These are phyloP conservation scores for Ceratocystis destructans DNA, from an alignment of 2,329 filamentous ascomycete genomes.

Conservation along the genomic window DNA sequence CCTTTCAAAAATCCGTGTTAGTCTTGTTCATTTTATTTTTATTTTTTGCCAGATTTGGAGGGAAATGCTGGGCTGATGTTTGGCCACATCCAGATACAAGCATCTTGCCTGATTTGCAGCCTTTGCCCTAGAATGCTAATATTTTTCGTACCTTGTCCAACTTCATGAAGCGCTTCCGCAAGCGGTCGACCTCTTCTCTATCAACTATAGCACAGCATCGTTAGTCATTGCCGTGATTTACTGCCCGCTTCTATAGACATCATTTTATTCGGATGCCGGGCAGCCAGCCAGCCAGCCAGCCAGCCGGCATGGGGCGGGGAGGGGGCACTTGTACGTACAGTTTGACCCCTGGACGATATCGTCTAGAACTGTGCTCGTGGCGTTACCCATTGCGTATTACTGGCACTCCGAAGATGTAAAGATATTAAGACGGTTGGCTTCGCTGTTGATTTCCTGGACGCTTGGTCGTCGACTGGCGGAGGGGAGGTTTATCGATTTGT, in stretches of 20 bases:
- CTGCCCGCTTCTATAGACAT: constrained; percentile 39
- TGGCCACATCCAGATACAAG: neutral
- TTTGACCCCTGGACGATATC: constrained; percentile 94
- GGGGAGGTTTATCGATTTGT: neutral
- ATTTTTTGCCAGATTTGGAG: too few relatives aligned
- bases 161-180: constrained; percentile 98
- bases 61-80: too few relatives aligned
- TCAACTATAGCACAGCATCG: constrained; percentile 49
- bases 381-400: constrained; percentile 46
- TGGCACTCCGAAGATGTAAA: neutral
- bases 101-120: neutral
- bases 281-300: too few relatives aligned
- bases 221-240: constrained; percentile 64
- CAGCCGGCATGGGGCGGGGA: neutral
- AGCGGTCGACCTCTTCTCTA: constrained; percentile 87
- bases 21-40: neutral
- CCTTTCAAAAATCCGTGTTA: constrained; percentile 40
- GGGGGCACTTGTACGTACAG: constrained; percentile 43
- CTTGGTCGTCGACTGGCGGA: neutral
- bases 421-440: neutral
- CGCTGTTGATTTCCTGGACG: neutral
- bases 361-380: constrained; percentile 65
- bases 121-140: neutral
- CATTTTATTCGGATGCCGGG: too few relatives aligned
- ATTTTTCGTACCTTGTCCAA: constrained; percentile 68